These are phyloP conservation scores for Kodamaea anthophila DNA, from an alignment of 1,139 yeast species.

Conservation along the genomic window DNA sequence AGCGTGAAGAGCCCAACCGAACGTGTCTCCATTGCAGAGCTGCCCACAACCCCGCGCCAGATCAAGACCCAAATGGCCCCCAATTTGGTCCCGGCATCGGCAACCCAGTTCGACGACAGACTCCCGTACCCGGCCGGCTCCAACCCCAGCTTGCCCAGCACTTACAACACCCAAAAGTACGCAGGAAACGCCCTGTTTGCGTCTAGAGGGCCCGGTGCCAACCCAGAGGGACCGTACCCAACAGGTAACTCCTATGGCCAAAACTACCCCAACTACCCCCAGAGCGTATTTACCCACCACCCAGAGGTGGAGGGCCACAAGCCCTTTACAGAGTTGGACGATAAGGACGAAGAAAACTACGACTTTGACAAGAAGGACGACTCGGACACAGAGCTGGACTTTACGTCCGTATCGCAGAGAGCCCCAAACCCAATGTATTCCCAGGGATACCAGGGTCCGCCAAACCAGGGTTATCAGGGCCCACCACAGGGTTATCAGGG, in stretches of 20 bases:
- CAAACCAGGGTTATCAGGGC: no score
- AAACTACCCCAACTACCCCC: slow-evolving; percentile 9
- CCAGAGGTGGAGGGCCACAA: slow-evolving; percentile 44
- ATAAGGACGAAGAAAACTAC: slow-evolving; percentile 10
- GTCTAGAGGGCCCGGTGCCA: no score
- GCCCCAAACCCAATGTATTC: slow-evolving; percentile 59
- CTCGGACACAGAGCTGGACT: slow-evolving; percentile 46
- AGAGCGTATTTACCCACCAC: slow-evolving; percentile 39
- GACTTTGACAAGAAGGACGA: slow-evolving; percentile 23
- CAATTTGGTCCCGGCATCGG: slow-evolving; percentile 21
- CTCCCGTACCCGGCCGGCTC: slow-evolving; percentile 10
- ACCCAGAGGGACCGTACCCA: slow-evolving; percentile 19
- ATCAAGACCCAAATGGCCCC: slow-evolving; percentile 25
- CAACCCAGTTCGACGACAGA: slow-evolving; percentile 23
- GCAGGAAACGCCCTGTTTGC: no score
- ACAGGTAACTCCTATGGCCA: slow-evolving; percentile 1
- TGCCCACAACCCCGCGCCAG: slow-evolving; percentile 24
- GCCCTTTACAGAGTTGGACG: slow-evolving; percentile 42
- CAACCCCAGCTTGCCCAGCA: no score
- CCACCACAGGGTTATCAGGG: slow-evolving; percentile 8
- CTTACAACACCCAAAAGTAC: no score
- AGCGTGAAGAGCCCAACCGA: slow-evolving; percentile 7
- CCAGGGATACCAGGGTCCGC: slow-evolving; percentile 6
- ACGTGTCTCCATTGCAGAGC: slow-evolving; percentile 8
- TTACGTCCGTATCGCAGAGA: slow-evolving; percentile 76